Evolutionary conservation across 805 yeast species (phyloP).

Genomic region (Starmerella scarabaei): DNA sequence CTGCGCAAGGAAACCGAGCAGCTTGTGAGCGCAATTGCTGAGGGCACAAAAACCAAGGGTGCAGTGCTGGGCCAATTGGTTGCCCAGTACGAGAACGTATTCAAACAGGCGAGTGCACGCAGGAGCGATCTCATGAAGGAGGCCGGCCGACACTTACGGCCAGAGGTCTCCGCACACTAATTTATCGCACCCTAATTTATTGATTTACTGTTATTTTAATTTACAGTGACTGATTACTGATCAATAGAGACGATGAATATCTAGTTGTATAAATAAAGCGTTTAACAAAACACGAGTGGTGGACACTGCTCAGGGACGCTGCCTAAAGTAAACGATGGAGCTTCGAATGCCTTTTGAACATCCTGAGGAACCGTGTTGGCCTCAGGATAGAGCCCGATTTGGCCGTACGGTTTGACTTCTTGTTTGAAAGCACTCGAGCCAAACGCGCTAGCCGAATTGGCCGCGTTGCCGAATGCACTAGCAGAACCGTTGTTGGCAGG

Average conservation of each 20-base stretch:
- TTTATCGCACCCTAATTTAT: background rate
- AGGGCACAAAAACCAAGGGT: slow-evolving; percentile 42
- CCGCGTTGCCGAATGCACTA: no score
- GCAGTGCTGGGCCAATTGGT: slow-evolving; percentile 14
- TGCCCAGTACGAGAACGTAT: slow-evolving; percentile 18
- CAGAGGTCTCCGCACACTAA: no score
- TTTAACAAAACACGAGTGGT: slow-evolving; percentile 23
- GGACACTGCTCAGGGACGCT: slow-evolving; percentile 26
- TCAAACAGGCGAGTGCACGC: slow-evolving; percentile 7
- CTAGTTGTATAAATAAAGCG: background rate
- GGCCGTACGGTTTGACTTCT: slow-evolving; percentile 23
- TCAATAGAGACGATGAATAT: no score
- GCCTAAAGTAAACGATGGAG: slow-evolving; percentile 23
- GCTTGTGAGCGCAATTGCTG: slow-evolving; percentile 52
- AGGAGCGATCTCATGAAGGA: slow-evolving; percentile 11
- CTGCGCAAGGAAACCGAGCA: slow-evolving; percentile 64
- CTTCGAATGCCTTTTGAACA: slow-evolving; percentile 35
- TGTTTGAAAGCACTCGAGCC: background rate
- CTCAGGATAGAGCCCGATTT: slow-evolving; percentile 25
- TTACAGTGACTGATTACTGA: background rate
- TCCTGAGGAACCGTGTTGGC: slow-evolving; percentile 34
- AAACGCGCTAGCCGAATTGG: background rate
- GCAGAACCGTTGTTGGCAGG: no score
- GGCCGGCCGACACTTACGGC: slow-evolving; percentile 7
- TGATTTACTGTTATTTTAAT: no score